Percentiles rank a stretch among this genome's conserved stretches.
phyloP scores from a whole-genome alignment of 495 filamentous ascomycete species.

The Astrothelium subdiscretum region DNA sequence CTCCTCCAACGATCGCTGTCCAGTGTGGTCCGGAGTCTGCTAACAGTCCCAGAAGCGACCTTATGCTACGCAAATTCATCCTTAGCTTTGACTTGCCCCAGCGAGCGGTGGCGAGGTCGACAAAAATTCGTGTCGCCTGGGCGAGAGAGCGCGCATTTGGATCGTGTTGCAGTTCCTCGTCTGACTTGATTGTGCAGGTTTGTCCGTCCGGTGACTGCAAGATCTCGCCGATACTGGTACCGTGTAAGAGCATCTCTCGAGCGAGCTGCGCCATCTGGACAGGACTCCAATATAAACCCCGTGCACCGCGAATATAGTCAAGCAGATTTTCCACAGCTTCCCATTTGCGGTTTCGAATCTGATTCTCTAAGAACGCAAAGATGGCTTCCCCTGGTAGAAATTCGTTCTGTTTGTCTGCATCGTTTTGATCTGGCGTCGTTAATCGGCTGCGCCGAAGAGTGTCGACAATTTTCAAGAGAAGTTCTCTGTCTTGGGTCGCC shows the following conservation, averaged over 20 bases:
- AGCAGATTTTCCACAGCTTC: conserved; percentile 35
- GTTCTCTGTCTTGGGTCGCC: conserved; percentile 35
- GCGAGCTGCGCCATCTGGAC: conserved; percentile 19
- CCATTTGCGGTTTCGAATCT: conserved; percentile 39
- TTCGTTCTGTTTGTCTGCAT: background rate
- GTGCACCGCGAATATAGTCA: conserved; percentile 29
- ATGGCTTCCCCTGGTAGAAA: conserved; percentile 29
- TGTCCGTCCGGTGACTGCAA: background rate
- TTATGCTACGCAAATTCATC: background rate
- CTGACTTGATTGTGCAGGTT: background rate
- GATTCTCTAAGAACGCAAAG: conserved; percentile 38
- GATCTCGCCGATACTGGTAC: background rate
- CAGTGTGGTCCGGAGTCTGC: background rate
- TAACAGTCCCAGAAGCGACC: background rate
- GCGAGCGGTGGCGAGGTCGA: background rate
- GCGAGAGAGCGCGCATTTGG: background rate
- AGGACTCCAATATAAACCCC: conserved; percentile 10
- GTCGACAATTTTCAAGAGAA: conserved; percentile 36
- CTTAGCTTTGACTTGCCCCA: background rate
- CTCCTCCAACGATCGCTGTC: background rate
- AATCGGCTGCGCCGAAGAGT: background rate
- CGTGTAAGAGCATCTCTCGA: conserved; percentile 13
- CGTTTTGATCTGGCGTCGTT: background rate
- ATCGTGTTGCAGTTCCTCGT: background rate
- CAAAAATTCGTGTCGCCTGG: background rate